phyloP scores from a whole-genome alignment of 2,329 filamentous ascomycete genomes.

The Sclerotinia spermophila region DNA sequence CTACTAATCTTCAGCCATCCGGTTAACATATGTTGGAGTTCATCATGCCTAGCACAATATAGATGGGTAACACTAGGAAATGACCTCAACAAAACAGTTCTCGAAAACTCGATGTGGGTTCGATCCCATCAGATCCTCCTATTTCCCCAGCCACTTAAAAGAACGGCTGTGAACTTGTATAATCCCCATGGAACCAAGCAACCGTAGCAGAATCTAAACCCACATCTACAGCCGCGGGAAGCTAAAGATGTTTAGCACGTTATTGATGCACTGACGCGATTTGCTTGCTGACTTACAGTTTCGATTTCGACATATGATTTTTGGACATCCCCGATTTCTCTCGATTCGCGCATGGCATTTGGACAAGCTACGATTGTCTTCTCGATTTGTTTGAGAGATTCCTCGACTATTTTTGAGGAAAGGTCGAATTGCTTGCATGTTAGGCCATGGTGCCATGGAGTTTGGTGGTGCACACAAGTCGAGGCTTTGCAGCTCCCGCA shows the following conservation, averaged over 20 bases:
- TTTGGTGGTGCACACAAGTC: not conserved
- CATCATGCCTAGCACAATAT: too few relatives aligned
- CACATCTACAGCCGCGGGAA: not conserved
- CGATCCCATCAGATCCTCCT: not conserved
- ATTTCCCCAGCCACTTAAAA: fast-evolving
- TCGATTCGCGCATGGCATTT: not conserved
- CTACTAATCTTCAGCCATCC: too few relatives aligned
- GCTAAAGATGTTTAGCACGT: not conserved
- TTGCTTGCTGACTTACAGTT: not conserved
- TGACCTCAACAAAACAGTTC: too few relatives aligned
- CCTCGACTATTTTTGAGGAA: not conserved
- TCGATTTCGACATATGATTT: not conserved
- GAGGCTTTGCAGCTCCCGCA: not conserved
- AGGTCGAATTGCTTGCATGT: not conserved
- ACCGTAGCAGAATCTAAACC: not conserved
- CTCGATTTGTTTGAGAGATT: not conserved
- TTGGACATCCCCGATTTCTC: not conserved
- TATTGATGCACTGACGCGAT: not conserved
- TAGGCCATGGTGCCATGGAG: not conserved
- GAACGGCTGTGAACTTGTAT: not conserved
- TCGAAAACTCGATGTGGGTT: too few relatives aligned
- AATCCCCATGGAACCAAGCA: not conserved
- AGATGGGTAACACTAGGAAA: not conserved
- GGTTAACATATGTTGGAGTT: not conserved
- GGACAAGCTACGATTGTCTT: not conserved